Base-by-base conservation (phyloP, 2,329 filamentous ascomycete genomes). In the Fusarium lyarnte region DNA sequence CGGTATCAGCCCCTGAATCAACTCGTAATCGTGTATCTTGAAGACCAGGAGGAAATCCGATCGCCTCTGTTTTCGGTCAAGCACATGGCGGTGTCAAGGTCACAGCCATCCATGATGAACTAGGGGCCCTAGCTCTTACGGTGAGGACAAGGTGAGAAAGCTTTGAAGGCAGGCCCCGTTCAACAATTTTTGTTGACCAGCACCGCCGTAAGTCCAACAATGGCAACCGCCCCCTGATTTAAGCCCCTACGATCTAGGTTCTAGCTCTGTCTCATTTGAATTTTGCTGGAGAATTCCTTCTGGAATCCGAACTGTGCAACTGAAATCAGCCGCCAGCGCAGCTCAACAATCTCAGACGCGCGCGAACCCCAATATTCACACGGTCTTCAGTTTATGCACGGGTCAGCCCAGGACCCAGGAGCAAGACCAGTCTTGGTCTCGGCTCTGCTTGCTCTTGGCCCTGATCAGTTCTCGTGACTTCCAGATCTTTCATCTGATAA, bases 141-240 rank as follows among this genome's bases (percentile, higher is more conserved):
- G 70, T 74, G 70, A 73, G 66, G 36, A 52, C 66, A 69, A 73
- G 70, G 70, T 73, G 70, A 73, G 69, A 46, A 62, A 71, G 67
- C 42, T 57, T 53, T 55, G 57, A 49, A 66, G 46, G 35, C 29
- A 55, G 45, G 45, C 52, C 60, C 52, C 53, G 70, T 75, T 76
- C 74, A 76, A 76, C 74, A 74, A 41, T 64, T 72, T 72, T 58
- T 52, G 59, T 55, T 58, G 47, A 46, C 59, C 25, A 13, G 60
- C 55, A 21, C 51, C 58, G 47, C 54, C 59, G 57, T 65, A 57
- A 58, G 63, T 76, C 68, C 74, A 74, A 74, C 66, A 75, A 76
- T 73, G 74, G 63, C 58, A 76, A 65, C 64, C 19, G 42, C 47
- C 54, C 54, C 45, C 38, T 55, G 17, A n/a, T 45, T 43, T 23